Conservation (phyloP, 495 filamentous ascomycete species). For the Parathielavia hyrcaniae region DNA sequence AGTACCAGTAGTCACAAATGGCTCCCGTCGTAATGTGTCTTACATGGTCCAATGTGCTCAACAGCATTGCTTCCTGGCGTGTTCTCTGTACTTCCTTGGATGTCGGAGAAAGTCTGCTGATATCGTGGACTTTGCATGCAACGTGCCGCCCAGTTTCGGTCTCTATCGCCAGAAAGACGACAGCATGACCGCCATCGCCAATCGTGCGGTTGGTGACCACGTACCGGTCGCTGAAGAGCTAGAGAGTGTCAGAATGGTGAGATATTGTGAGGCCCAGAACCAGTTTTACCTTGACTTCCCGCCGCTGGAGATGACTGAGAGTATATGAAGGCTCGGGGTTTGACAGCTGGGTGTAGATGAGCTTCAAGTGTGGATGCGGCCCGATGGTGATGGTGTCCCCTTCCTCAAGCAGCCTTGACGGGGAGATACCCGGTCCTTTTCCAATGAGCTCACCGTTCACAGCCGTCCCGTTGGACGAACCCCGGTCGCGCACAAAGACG, state of each 20-base stretch:
- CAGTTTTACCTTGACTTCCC: constrained; percentile 25
- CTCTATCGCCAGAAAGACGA: constrained; percentile 76
- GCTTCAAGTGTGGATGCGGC: constrained; percentile 29
- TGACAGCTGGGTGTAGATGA: constrained; percentile 28
- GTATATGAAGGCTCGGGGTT: not conserved
- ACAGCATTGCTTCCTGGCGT: constrained; percentile 49
- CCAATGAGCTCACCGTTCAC: constrained; percentile 48
- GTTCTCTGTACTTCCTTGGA: constrained; percentile 25
- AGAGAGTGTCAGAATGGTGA: constrained; percentile 1
- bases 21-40: constrained; percentile 16
- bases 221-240: constrained; percentile 47
- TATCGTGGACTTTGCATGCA: constrained; percentile 64
- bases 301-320: constrained; percentile 19
- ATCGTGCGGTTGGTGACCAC: constrained; percentile 52
- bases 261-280: not conserved
- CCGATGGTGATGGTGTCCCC: constrained; percentile 49
- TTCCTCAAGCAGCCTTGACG: constrained; percentile 47
- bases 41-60: constrained; percentile 56
- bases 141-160: constrained; percentile 58
- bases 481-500: constrained; percentile 55
- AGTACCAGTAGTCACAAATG: not conserved
- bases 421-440: constrained; percentile 19
- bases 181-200: constrained; percentile 78
- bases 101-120: constrained; percentile 15
- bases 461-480: constrained; percentile 51